These are phyloP conservation scores for Linum tenue DNA, from an alignment of 345 rosid genomes.

Conservation along the genomic window DNA sequence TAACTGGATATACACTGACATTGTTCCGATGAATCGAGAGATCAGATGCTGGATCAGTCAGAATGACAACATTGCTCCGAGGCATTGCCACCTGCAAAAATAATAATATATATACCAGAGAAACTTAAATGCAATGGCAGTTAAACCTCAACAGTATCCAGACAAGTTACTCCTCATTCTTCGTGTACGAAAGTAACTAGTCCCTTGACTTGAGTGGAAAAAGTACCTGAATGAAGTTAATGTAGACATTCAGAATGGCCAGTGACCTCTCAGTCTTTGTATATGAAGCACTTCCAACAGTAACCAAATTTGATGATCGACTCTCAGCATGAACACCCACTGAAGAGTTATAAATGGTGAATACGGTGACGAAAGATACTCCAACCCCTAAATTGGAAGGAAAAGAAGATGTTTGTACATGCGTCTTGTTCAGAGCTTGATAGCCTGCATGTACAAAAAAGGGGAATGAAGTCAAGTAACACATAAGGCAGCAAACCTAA, in stretches of 20 bases:
- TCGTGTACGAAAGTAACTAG: too few relatives aligned
- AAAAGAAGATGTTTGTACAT: conserved; percentile 20
- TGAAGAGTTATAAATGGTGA: conserved; percentile 52
- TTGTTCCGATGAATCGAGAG: conserved; percentile 40
- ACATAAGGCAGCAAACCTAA: not conserved
- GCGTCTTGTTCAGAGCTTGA: conserved; percentile 66
- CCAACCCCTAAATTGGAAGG: conserved; percentile 27
- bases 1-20: conserved; percentile 53
- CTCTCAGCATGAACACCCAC: conserved; percentile 18
- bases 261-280: conserved; percentile 60
- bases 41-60: conserved; percentile 80
- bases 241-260: conserved; percentile 57
- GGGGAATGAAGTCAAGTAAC: not conserved
- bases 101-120: not conserved
- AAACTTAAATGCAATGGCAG: not conserved
- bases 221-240: conserved; percentile 65
- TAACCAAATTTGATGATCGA: conserved; percentile 39
- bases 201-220: not conserved
- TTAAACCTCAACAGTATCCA: not conserved
- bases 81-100: conserved; percentile 69
- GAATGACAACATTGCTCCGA: conserved; percentile 51
- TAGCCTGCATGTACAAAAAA: conserved; percentile 31
- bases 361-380: conserved; percentile 63
- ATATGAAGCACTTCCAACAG: conserved; percentile 66
- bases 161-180: not conserved